Base-by-base conservation (phyloP, 768 basidiomycete species). In the Galerina sulciceps region DNA sequence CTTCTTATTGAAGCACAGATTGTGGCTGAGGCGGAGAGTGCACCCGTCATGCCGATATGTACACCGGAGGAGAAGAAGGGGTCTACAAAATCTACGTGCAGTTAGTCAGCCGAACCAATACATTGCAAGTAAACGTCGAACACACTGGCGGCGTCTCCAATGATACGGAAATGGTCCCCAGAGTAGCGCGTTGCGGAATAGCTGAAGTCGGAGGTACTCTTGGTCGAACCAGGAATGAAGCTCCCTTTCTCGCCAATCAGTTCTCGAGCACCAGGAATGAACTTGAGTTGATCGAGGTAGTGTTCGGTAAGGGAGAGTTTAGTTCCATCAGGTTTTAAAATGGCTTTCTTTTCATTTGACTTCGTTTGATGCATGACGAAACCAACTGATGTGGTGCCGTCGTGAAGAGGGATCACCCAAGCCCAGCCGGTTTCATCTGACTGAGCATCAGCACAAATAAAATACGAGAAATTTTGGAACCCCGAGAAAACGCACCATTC, bases 331-430 rank as follows among this genome's bases (percentile, higher is more conserved):
- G 58, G 54, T 13, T 57, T 59, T 10, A 55, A 52, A 31, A 11
- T 50, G 40, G 64, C 55, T 59, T 75, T 77, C 59, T 71, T 79
- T 23, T 68, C 69, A 45, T 69, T 72, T 59, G 72, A 73, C 10
- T 61, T 55, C 22, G 68, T 69, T 37, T 79, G 75, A 49, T 80
- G 74, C 65, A 83, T 75, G 10, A 85, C 79, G 38, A 85, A 62
- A 2, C 85, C 84, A 2, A 85, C 68, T 6, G 83, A 85, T 0
- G 74, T 77, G 1, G 75, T 81, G 2, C 77, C 81, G 54, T 82
- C 72, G 59, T 81, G 80, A 20, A 84, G 71, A 18, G 85, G 84
- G 46, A 85, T 85, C 42, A 76, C 78, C 84, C 85, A 85, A 22
- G 75, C 74, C 85, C 84, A 85, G 6, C 84, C 84, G 10, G 76